Base-by-base conservation (phyloP, 1,139 yeast species). In the Meyerozyma athensensis region DNA sequence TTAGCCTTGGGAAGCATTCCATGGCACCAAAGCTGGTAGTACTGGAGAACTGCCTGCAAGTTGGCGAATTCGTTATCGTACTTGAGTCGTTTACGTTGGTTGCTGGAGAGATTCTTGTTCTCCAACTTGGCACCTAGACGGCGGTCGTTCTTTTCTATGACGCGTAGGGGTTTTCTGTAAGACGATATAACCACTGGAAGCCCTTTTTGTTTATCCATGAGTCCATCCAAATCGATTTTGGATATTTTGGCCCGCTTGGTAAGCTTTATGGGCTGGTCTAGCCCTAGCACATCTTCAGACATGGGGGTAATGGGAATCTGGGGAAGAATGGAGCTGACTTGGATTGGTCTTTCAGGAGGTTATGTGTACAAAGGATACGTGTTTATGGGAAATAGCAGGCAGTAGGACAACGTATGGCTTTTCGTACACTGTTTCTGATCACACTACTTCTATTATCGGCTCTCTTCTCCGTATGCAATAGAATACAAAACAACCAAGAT, bases 1-100 rank as follows among this genome's bases (percentile, higher is more conserved):
- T 74, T 81, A 2, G 95, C 89, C 56, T 80, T 81, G 8, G 96
- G 95, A 49, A 75, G 86, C 37, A 86, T 54, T 4, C 79, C 75
- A 56, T 86, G 95, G 19, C 90, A 89, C 96, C 96, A 86, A 22
- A 86, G 57, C 58, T 86, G 95, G 58, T 86, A 86, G 49, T 77
- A 78, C 43, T 75, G 79, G 19, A 86, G 60, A 2, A 86, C 63
- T 10, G 65, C 55, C 6, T 65, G 57, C 33, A 71, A 54, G 40
- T 68, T 72, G 7, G 65, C 61, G 30, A 61, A 64, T 41, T 74
- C 78, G 30, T 63, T 65, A 9, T 66, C 67, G 23, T 58, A 53
- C 39, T 59, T 66, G 16, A 50, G 49, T 38, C 56, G 55, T 20
- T 45, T 48, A 34, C 35, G 21, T 14, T 36, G 30, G 19, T 38